A percentile compares a stretch with the other conserved stretches of the same genome.
These are phyloP conservation scores for Dryadomyces quercus-mongolicae DNA, from an alignment of 2,329 filamentous ascomycete genomes.

Conservation along the genomic window DNA sequence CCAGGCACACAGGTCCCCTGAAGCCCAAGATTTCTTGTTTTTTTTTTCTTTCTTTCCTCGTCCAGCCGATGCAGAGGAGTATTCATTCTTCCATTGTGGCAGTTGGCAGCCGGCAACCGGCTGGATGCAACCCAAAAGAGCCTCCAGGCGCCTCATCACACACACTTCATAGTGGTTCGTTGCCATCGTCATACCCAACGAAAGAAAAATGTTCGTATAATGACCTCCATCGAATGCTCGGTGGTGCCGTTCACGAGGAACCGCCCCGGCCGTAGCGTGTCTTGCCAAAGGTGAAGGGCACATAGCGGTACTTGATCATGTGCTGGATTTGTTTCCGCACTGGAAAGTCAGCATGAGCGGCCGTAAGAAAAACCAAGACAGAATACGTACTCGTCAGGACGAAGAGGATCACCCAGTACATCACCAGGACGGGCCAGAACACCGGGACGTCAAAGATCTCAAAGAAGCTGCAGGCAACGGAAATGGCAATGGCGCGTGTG, in stretches of 20 bases:
- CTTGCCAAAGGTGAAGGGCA: constrained; percentile 89
- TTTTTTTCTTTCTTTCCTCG: too few relatives aligned
- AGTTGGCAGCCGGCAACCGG: too few relatives aligned
- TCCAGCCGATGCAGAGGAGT: too few relatives aligned
- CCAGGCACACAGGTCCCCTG: too few relatives aligned
- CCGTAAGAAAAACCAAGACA: neutral
- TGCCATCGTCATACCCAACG: neutral
- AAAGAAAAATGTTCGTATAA: too few relatives aligned
- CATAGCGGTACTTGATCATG: constrained; percentile 99
- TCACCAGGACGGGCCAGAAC: constrained; percentile 96
- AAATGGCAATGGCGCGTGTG: constrained; percentile 73
- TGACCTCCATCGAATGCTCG: too few relatives aligned
- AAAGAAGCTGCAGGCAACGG: constrained; percentile 85
- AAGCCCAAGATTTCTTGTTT: too few relatives aligned
- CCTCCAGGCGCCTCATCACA: neutral
- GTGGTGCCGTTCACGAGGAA: constrained; percentile 13
- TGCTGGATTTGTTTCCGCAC: constrained; percentile 99
- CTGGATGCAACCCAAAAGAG: neutral
- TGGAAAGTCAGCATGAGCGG: constrained; percentile 21
- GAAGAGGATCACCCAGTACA: constrained; percentile 98
- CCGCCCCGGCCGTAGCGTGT: constrained; percentile 60
- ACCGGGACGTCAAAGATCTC: constrained; percentile 91
- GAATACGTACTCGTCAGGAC: constrained; percentile 75
- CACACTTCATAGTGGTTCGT: neutral
- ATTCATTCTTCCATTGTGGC: too few relatives aligned